phyloP scores from a whole-genome alignment of 805 yeast species.

The Candida golubevii region DNA sequence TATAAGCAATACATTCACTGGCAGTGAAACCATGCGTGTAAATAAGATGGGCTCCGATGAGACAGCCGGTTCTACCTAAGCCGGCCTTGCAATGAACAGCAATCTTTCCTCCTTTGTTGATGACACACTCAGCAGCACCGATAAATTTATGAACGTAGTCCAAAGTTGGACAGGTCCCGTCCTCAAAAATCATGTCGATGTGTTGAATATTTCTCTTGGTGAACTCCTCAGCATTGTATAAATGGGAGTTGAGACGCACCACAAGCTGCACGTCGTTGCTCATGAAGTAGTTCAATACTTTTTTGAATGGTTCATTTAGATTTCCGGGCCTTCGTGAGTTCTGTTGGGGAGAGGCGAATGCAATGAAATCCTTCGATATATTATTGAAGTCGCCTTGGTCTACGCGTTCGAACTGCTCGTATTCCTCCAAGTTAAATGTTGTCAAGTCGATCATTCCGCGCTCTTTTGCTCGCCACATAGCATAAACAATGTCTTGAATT shows the following conservation, averaged over 20 bases:
- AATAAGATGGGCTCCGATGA: constrained; percentile 94
- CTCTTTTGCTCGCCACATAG: constrained; percentile 96
- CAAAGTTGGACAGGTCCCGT: constrained; percentile 96
- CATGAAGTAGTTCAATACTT: constrained; percentile 74
- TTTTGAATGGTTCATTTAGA: constrained; percentile 70
- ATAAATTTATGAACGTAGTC: constrained; percentile 88
- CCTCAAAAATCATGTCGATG: constrained; percentile 94
- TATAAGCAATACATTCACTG: constrained; percentile 90
- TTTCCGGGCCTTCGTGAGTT: constrained; percentile 41
- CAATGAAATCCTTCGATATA: constrained; percentile 88
- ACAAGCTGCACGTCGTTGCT: constrained; percentile 78
- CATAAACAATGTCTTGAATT: constrained; percentile 93
- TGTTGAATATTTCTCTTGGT: constrained; percentile 81
- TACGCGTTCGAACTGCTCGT: constrained; percentile 90
- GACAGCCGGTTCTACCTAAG: constrained; percentile 94
- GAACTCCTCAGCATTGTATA: constrained; percentile 82
- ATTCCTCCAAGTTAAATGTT: constrained; percentile 83
- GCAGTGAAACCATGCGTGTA: constrained; percentile 98
- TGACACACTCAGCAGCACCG: constrained; percentile 91
- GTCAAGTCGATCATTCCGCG: constrained; percentile 84
- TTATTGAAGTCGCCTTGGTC: constrained; percentile 96
- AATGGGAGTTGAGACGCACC: constrained; percentile 86
- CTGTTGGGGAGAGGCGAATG: constrained; percentile 95
- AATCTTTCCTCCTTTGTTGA: constrained; percentile 81
- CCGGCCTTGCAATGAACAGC: constrained; percentile 99